These are phyloP conservation scores for Xylariaceae sp. DNA, from an alignment of 2,329 filamentous ascomycete genomes.

Conservation along the genomic window DNA sequence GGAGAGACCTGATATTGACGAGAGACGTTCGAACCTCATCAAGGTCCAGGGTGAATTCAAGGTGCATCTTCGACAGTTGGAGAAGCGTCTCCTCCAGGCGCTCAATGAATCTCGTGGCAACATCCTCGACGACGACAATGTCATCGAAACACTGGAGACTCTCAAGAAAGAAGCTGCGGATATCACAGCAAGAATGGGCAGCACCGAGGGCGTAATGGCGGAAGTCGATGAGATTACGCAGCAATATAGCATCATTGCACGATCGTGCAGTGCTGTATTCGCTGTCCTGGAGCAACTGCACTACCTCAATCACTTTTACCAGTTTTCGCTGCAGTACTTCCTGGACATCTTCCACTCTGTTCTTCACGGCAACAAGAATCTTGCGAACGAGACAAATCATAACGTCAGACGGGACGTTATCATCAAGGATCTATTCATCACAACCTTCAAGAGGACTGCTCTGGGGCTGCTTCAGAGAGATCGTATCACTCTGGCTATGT, in stretches of 20 bases:
- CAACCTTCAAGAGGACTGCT: constrained; percentile 88
- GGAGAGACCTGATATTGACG: constrained; percentile 93
- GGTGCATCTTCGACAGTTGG: constrained; percentile 89
- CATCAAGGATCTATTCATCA: constrained; percentile 83
- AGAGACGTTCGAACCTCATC: constrained; percentile 92
- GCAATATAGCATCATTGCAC: constrained; percentile 88
- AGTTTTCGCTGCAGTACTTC: constrained; percentile 98
- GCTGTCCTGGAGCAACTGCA: constrained; percentile 94
- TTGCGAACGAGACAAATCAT: constrained; percentile 65
- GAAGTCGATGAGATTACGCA: constrained; percentile 95
- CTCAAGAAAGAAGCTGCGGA: constrained; percentile 96
- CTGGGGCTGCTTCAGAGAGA: constrained; percentile 89
- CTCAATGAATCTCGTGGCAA: constrained; percentile 97
- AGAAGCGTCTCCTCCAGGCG: constrained; percentile 88
- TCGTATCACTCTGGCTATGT: constrained; percentile 85
- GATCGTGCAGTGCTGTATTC: constrained; percentile 94
- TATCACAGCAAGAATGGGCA: constrained; percentile 90
- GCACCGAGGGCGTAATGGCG: constrained; percentile 96
- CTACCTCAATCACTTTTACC: constrained; percentile 98
- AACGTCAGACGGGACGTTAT: constrained; percentile 80
- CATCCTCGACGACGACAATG: constrained; percentile 95
- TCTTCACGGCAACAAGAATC: constrained; percentile 68
- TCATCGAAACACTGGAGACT: constrained; percentile 95
- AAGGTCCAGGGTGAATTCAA: constrained; percentile 99
- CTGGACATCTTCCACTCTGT: constrained; percentile 95